Evolutionary conservation across 192 early-diverging fungal species (phyloP), one percentile per base, ranked within the genome.

Genomic region (Chytriomyces sp.): DNA sequence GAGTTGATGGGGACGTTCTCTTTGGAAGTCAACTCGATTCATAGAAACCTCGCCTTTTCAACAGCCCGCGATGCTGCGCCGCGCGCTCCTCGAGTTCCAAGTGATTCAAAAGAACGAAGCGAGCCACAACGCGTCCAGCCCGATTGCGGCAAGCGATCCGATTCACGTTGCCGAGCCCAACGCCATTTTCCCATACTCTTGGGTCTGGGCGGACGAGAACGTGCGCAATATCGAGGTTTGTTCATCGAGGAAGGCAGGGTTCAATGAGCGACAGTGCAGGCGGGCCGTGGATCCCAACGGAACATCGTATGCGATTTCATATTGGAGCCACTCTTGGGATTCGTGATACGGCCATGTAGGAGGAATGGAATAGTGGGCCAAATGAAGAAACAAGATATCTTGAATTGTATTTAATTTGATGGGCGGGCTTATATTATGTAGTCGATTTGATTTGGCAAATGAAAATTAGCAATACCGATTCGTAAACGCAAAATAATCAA

Each of bases 111-210:
- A 39, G 28, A 44, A 39, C n/a, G 17, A 30, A 17, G 26, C 33
- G 19, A 49, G 14, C 44, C 14, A 49, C 17, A n/a, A 14, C 22
- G 44, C 3, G 22, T 14, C 14, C 14, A 39, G 49, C 25, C 28
- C 6, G 25, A 7, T 32, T 22, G n/a, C 30, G 8, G 8, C 7
- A 6, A 12, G 32, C 58, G n/a, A n/a, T n/a, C 44, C 44, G 17
- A 41, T 64, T 25, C 25, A 25, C 12, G 3, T 64, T 31, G 62
- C 39, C 34, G 62, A 64, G 5, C 62, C 62, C 10, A 10, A 64
- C 22, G n/a, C 39, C 6, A 64, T 64, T 28, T 64, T 64, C 40
- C 62, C 62, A 14, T 64, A 64, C 49, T 64, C 62, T 14, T 64
- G 62, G 62, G 34, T n/a, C 31, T 64, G 62, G 62, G 49, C 39